Base-by-base conservation (phyloP, 768 basidiomycete genomes). In the Mycena haematopus region DNA sequence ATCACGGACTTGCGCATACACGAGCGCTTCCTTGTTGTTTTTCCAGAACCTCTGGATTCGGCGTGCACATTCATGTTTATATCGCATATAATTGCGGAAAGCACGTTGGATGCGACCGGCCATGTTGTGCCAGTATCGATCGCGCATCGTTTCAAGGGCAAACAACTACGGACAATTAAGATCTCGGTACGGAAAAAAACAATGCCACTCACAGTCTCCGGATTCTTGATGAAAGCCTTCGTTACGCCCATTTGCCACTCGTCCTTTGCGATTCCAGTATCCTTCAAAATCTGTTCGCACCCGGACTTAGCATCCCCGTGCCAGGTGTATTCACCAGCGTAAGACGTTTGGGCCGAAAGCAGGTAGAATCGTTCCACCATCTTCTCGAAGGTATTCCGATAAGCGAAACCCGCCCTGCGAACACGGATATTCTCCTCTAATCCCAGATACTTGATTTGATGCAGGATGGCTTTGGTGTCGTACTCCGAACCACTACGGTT, bases 71-170 rank as follows among this genome's bases (percentile, higher is more conserved):
- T 98, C 97, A 69, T 95, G 86, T 77, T 92, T 95, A 78, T 97
- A 93, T 10, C 96, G 87, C 84, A 96, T 85, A 75, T 97, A 97
- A 73, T 97, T 96, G 61, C 96, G 84, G 85, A 89, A 99, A 6
- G 95, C 95, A 35, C 97, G 89, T 75, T 99, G 97, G 54, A 99
- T 99, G 47, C 97, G 90, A 25, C 79, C 86, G 0, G 97, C 97
- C 97, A 99, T 99, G 76, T 98, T 99, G 75, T 99, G 97, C 97
- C 97, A 99, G 76, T 99, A 99, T 56, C 92, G 88, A 74, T 99
- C 97, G 54, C 97, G 89, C 94, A 99, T 99, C 8, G 94, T 96
- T 79, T 99, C 97, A 59, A 99, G 80, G 14, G 96, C 97, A 74
- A 99, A 99, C 22, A 99, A 86, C 94, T 98, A 56, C 60, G 50